A percentile compares a stretch with the other conserved stretches of the same genome.
Evolutionary conservation across 768 basidiomycete species (phyloP).

Genomic region (Terana coerulea): DNA sequence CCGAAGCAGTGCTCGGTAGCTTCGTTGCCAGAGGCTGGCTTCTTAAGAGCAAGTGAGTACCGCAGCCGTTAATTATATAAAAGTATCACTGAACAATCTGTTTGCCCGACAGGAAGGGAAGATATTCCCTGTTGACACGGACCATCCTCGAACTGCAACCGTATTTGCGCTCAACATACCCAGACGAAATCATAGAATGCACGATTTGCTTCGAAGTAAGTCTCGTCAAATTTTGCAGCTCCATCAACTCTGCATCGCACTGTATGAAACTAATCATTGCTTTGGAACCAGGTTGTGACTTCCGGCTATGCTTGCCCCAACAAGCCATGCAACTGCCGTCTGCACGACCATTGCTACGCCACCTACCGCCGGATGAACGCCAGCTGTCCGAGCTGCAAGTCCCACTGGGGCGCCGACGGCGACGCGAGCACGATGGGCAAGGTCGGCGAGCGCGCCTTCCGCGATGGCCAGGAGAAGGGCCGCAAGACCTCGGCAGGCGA

Average conservation of each 20-base stretch:
- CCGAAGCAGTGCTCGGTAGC: constrained; percentile 66
- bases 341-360: constrained; percentile 65
- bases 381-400: constrained; percentile 54
- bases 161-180: constrained; percentile 72
- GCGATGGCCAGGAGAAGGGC: constrained; percentile 45
- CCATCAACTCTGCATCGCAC: too few relatives aligned
- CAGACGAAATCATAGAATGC: constrained; percentile 70
- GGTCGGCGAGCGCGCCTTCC: constrained; percentile 68
- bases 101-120: constrained; percentile 43
- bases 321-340: constrained; percentile 54
- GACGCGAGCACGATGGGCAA: constrained; percentile 43
- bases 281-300: constrained; percentile 52
- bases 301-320: constrained; percentile 61
- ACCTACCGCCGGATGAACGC: constrained; percentile 41
- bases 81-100: not conserved
- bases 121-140: constrained; percentile 75
- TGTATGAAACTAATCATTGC: too few relatives aligned
- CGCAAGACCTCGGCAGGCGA: constrained; percentile 34
- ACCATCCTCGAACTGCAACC: constrained; percentile 67
- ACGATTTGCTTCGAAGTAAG: constrained; percentile 68
- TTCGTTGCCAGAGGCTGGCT: constrained; percentile 86
- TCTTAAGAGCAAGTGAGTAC: constrained; percentile 64
- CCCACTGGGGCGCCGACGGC: constrained; percentile 56
- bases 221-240: constrained; percentile 1
- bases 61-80: not conserved